Evolutionary conservation across 2,329 filamentous ascomycete genomes (phyloP), one percentile per base, ranked within the genome.

Genomic region (Fusarium sp.): DNA sequence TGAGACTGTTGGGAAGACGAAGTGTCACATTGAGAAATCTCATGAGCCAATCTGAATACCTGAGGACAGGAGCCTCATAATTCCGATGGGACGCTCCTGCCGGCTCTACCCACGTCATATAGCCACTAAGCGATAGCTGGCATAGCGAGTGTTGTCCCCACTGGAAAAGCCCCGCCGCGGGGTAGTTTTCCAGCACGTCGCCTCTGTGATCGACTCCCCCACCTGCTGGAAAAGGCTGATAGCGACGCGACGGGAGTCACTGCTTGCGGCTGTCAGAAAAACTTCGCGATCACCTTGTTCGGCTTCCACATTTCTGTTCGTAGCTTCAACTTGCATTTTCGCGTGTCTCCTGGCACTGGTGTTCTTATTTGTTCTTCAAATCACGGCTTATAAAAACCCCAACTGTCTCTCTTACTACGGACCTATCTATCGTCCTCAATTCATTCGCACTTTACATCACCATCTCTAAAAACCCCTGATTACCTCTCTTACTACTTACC

Each of bases 151-250:
- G 12, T 20, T 11, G 32, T 42, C 46, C 3, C 45, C 64, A 58
- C 63, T 16, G 24, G 12, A 20, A 20, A 22, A 38, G 45, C 59
- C 55, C 57, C 66, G 42, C 69, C 60, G 69, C 62, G 69, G 69
- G 69, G 66, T 43, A 34, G 20, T 38, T 18, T 52, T 52, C 25
- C 52, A 64, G 69, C 51, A 51, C 57, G 52, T 30, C 46, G 56
- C 50, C 53, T 50, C 53, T 66, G 22, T 54, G 60, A 63, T 63
- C 50, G 32, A 52, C 50, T 42, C 50, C 50, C 30, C 50, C 50
- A 52, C 50, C 15, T 52, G n/a, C 50, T 52, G 12, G 24, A 52
- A 52, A 22, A 51, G 47, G 12, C 42, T 44, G 30, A 51, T 51
- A 25, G 47, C 12, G 30, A 42, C 34, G 6, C 18, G 18, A 38